These are phyloP conservation scores for Tolypocladium inflatum DNA, from an alignment of 2,329 filamentous ascomycete species.

Conservation along the genomic window DNA sequence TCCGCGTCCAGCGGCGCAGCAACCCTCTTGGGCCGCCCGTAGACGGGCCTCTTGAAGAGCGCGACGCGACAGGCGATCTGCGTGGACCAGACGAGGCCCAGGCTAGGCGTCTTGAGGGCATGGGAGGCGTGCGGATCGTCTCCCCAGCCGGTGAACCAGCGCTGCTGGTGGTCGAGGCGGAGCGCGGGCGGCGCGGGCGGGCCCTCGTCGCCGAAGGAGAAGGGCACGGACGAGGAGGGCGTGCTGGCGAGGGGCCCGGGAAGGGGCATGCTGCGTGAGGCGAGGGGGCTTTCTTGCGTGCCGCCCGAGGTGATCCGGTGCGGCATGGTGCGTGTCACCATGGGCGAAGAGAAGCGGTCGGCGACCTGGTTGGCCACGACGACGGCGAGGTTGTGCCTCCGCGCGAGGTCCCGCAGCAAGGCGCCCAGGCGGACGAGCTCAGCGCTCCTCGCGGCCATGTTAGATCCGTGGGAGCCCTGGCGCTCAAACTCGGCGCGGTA, in stretches of 20 bases:
- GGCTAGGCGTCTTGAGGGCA: conserved; percentile 67
- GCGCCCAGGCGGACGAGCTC: conserved; percentile 72
- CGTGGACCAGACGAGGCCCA: conserved; percentile 86
- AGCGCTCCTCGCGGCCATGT: conserved; percentile 65
- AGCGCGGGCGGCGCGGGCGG: conserved; percentile 42
- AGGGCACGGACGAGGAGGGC: conserved; percentile 31
- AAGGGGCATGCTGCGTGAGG: conserved; percentile 31
- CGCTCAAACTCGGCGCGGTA: conserved; percentile 85
- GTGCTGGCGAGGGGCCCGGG: conserved; percentile 18
- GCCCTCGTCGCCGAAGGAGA: conserved; percentile 17
- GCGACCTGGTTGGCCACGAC: conserved; percentile 94
- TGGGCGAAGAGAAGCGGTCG: conserved; percentile 58
- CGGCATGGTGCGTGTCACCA: not conserved
- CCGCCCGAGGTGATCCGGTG: not conserved
- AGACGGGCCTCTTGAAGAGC: conserved; percentile 61
- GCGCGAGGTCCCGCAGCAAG: conserved; percentile 66
- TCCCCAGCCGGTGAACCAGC: conserved; percentile 94
- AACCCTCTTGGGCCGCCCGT: conserved; percentile 26
- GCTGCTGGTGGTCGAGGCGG: conserved; percentile 78
- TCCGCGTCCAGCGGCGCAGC: conserved; percentile 25
- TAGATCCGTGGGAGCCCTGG: conserved; percentile 33
- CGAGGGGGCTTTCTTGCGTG: conserved; percentile 40
- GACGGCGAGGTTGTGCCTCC: conserved; percentile 65
- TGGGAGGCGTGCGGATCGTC: conserved; percentile 45
- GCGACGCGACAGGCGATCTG: conserved; percentile 79